Conservation (phyloP, 768 basidiomycete genomes). For the Serendipita vermifera region DNA sequence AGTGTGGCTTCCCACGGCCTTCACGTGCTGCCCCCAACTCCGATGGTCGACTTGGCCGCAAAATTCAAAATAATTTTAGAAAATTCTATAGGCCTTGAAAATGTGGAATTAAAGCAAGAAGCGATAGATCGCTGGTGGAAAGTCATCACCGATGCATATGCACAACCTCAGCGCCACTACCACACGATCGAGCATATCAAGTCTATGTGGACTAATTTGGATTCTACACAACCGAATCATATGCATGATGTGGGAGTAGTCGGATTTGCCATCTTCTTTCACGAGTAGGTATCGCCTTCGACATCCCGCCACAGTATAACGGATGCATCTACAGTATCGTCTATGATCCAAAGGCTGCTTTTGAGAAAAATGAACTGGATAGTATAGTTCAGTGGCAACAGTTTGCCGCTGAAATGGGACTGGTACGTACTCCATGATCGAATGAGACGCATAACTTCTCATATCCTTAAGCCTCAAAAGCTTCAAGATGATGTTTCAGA, state of each 20-base stretch:
- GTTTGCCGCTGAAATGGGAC: not conserved
- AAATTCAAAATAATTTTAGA: not conserved
- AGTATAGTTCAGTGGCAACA: not conserved
- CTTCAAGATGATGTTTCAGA: not conserved
- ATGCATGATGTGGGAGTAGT: not conserved
- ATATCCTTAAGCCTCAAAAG: not conserved
- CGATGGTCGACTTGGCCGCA: not conserved
- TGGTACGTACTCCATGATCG: not conserved
- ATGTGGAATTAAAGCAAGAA: not conserved
- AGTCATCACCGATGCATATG: not conserved
- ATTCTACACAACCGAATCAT: not conserved
- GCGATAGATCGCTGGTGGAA: not conserved
- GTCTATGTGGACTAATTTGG: not conserved
- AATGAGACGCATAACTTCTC: not conserved
- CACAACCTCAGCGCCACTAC: not conserved
- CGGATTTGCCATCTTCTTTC: not conserved
- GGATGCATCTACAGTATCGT: not conserved
- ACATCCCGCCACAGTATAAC: too few species aligned
- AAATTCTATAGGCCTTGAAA: not conserved
- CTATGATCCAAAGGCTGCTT: not conserved
- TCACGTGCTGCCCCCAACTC: not conserved
- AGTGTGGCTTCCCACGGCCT: too few species aligned
- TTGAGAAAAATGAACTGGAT: constrained; percentile 1
- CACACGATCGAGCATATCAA: not conserved
- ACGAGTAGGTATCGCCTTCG: not conserved